Conservation (phyloP, 2,329 filamentous ascomycete genomes). For the Colletotrichum trifolii region DNA sequence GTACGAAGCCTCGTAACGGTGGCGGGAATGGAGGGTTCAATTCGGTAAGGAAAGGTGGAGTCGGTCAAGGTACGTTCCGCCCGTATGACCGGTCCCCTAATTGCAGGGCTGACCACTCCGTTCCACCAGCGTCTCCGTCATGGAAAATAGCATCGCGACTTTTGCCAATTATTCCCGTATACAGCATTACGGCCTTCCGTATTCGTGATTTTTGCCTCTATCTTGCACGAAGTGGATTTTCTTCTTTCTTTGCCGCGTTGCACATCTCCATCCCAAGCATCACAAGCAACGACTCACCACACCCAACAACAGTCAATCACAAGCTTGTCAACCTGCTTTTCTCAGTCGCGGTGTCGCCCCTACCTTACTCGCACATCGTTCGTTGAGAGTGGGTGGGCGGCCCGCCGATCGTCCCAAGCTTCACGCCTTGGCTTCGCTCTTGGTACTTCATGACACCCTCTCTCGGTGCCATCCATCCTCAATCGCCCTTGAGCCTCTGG, state of each 20-base stretch:
- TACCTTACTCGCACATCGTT: too few species aligned
- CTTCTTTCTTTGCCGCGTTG: too few species aligned
- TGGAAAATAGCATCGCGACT: slow-evolving; percentile 8
- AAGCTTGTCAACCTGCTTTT: too few species aligned
- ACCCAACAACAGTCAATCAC: too few species aligned
- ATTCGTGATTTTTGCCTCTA: background rate
- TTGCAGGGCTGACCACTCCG: slow-evolving; percentile 25
- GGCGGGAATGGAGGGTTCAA: too few species aligned
- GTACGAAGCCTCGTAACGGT: background rate
- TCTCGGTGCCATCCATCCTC: slow-evolving; percentile 13
- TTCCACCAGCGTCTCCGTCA: slow-evolving; percentile 23
- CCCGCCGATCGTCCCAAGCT: slow-evolving; percentile 28
- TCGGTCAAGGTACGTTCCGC: background rate
- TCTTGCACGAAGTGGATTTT: too few species aligned
- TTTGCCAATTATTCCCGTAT: slow-evolving; percentile 3
- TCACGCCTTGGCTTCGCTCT: slow-evolving; percentile 15
- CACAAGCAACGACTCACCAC: too few species aligned
- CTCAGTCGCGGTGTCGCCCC: too few species aligned
- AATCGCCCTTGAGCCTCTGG: slow-evolving; percentile 12
- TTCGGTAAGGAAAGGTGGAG: background rate
- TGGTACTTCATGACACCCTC: background rate
- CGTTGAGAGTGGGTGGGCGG: background rate
- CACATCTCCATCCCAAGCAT: too few species aligned
- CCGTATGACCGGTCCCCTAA: slow-evolving; percentile 14
- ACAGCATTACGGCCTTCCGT: background rate